Evolutionary conservation across 176 grass and related monocot genomes (phyloP).

Genomic region (Eleusine indica): DNA sequence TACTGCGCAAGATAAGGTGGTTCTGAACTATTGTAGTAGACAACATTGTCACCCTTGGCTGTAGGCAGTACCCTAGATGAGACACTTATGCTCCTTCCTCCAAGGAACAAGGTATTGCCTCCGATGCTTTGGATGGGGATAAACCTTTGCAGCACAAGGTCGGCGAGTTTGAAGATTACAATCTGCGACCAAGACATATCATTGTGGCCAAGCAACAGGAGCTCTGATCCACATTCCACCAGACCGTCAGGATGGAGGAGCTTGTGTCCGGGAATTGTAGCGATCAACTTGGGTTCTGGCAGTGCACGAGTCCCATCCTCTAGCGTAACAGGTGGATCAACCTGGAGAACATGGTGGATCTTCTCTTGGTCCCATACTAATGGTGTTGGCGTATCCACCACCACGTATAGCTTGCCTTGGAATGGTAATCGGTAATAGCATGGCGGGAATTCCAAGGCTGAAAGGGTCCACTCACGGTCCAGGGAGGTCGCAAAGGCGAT

Average conservation of each 20-base stretch:
- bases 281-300: slow-evolving; percentile 4
- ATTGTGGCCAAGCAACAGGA: neutral
- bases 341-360: neutral
- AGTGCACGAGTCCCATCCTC: neutral
- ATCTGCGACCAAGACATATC: neutral
- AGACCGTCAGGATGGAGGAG: neutral
- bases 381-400: neutral
- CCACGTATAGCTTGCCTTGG: slow-evolving; percentile 3
- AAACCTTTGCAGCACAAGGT: slow-evolving; percentile 25
- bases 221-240: slow-evolving; percentile 2
- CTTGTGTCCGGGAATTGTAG: neutral
- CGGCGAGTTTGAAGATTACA: slow-evolving; percentile 7
- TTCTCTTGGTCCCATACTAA: neutral
- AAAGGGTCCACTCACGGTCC: neutral
- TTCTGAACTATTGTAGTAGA: neutral
- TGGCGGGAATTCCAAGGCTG: neutral
- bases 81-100: slow-evolving; percentile 10
- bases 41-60: slow-evolving; percentile 18
- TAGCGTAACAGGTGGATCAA: neutral
- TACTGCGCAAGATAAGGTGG: neutral
- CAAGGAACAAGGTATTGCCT: neutral
- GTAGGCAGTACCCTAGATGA: slow-evolving; percentile 8
- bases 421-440: neutral
- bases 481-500: neutral
- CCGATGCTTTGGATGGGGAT: slow-evolving; percentile 1